These are phyloP conservation scores for Trichoderma sp. DNA, from an alignment of 2,329 filamentous ascomycete species.

Conservation along the genomic window DNA sequence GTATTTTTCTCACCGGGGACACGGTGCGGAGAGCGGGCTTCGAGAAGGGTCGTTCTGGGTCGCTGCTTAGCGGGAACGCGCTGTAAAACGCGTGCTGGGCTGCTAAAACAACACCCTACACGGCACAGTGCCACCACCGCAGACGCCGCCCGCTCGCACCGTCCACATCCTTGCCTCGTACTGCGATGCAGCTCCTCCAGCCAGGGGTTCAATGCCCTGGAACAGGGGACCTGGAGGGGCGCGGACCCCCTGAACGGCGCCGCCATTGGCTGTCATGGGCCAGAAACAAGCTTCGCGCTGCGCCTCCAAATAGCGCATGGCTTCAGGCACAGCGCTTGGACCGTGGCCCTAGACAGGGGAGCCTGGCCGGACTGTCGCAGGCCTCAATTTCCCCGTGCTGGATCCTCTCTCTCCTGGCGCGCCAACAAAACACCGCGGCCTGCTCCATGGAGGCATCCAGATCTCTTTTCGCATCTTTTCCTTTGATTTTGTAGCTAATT, in stretches of 20 bases:
- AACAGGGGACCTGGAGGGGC: neutral
- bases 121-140: neutral
- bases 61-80: neutral
- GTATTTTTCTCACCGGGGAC: neutral
- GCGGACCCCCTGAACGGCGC: conserved; percentile 16
- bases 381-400: conserved; percentile 16
- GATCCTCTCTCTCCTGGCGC: conserved; percentile 7
- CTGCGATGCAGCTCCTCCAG: too few species aligned
- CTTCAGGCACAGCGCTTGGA: neutral
- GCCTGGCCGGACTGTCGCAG: conserved; percentile 10
- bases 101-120: neutral
- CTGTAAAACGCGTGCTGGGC: fast-evolving
- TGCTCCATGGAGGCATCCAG: conserved; percentile 1
- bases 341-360: neutral
- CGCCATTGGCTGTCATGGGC: neutral
- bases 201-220: neutral
- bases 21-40: neutral
- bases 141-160: neutral
- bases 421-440: conserved; percentile 18
- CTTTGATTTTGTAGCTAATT: conserved; percentile 15
- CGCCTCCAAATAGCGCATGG: conserved; percentile 15
- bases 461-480: conserved; percentile 16
- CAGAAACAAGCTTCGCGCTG: conserved; percentile 16
- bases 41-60: neutral
- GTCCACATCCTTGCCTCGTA: neutral